Base-by-base conservation (phyloP, 306 rosid species). In the Cicer arietinum region DNA sequence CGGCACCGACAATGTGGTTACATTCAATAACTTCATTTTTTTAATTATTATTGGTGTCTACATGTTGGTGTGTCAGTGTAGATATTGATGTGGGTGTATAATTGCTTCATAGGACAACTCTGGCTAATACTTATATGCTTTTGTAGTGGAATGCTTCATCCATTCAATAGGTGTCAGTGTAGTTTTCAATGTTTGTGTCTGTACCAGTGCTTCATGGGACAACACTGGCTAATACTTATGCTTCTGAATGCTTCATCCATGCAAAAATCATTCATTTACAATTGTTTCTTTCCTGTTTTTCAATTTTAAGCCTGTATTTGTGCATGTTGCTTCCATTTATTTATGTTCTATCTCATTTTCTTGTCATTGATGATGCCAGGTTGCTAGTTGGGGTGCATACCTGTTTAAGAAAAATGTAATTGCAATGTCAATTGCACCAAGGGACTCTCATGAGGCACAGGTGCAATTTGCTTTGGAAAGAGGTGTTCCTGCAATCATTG, bases 391-490 rank as follows among this genome's bases (percentile, higher is more conserved):
- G 84, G 96, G 93, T 7, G 97, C 96, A 50, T 90, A 92, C 82
- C 77, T 92, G 68, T 86, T 88, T 40, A 86, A 87, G 77, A 92
- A 84, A 80, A 92, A 85, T 80, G 91, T 88, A 45, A 18, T 89
- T 54, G 56, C 91, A 69, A 85, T 90, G 93, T 92, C 96, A 65
- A 84, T 92, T 40, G 96, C 97, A 42, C 97, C 96, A 68, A 84
- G 91, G 79, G 97, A 92, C 71, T 92, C 97, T 75, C 91, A 92
- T 66, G 96, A 92, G 85, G 97, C 96, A 10, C 97, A 92, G 77
- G 93, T 92, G 69, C 96, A 92, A 86, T 92, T 92, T 86, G 97
- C 96, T 57, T 67, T 92, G 65, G 97, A 92, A 88, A 90, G 97
- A 86, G 93, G 97, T 70, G 97, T 92, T 71, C 97, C 97, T 0